Percentiles rank a stretch among this genome's conserved stretches.
Conservation (phyloP, 192 early-diverging fungal species). For the Linnemannia elongata region DNA sequence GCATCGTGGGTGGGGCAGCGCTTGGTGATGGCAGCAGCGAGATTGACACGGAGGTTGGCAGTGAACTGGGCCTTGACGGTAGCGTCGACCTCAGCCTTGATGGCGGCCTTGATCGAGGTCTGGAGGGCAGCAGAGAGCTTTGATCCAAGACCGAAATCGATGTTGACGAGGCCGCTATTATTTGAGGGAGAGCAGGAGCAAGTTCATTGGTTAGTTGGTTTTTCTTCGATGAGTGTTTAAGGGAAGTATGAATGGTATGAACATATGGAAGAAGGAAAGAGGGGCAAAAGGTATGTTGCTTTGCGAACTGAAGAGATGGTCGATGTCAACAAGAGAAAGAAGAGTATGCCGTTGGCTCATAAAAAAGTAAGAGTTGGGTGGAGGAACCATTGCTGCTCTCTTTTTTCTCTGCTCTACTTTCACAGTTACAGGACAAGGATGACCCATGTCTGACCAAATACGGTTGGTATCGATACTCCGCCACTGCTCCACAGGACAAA, state of each 20-base stretch:
- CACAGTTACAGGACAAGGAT: not conserved
- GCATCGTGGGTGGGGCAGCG: slow-evolving; percentile 27
- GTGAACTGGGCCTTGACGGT: slow-evolving; percentile 34
- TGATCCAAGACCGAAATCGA: slow-evolving; percentile 31
- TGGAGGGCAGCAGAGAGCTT: slow-evolving; percentile 21
- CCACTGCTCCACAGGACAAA: not conserved
- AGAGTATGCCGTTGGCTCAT: not conserved
- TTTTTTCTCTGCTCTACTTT: not conserved
- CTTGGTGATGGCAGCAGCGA: slow-evolving; percentile 36
- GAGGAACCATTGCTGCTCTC: not conserved
- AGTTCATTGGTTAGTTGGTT: not conserved
- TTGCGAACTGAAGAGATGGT: not conserved
- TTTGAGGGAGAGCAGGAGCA: not conserved
- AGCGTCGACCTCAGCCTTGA: slow-evolving; percentile 22
- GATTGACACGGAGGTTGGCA: slow-evolving; percentile 16
- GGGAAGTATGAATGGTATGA: not conserved
- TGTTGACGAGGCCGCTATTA: slow-evolving; percentile 21
- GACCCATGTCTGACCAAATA: not conserved
- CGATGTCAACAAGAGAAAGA: not conserved
- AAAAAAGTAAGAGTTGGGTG: not conserved
- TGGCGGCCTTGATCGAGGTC: slow-evolving; percentile 26
- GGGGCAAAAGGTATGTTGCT: not conserved
- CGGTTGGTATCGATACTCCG: not conserved
- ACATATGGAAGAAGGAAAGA: not conserved
- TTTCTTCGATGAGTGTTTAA: too few relatives aligned